Base-by-base conservation (phyloP, 768 basidiomycete genomes). In the Pulveroboletus sp. region DNA sequence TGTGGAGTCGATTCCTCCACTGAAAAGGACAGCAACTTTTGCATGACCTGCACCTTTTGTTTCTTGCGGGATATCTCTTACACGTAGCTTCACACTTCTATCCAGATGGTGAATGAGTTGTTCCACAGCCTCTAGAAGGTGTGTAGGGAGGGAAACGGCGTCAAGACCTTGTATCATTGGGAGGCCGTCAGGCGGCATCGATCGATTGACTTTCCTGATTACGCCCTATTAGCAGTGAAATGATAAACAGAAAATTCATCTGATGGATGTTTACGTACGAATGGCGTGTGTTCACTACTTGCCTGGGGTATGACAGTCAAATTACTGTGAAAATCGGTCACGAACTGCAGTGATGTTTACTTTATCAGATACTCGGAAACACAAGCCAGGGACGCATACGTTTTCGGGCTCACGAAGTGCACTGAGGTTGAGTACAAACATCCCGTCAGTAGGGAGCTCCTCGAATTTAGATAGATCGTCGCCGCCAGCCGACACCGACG, bases 1-100 rank as follows among this genome's bases (percentile, higher is more conserved):
- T 1, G 94, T 86, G 10, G 86, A 97, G 64, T 99, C 96, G 39
- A 99, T 91, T 0, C 96, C 96, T 28, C 96, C 96, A 33, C 92
- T 95, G 67, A 98, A 99, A 8, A 99, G 76, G 8, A 99, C 76
- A 2, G 87, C 93, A 3, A 96, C 74, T 45, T 85, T 76, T 5
- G 84, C 75, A 43, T 72, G 65, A 7, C 73, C 73, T 45, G 60
- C 47, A 4, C 50, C 51, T 11, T 51, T 55, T 47, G 55, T 77
- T 76, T 62, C 44, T 37, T 64, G 63, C 13, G 91, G 89, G 30
- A 95, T 86, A 62, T 88, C 73, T 35, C 71, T 74, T 11, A 93
- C 84, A 4, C 79, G 77, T 31, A 84, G 70, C 67, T 73, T 75
- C 3, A 93, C 86, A 52, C 89, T 91, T 51, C 67, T 67, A 53